Conservation (phyloP, 2,329 filamentous ascomycete genomes). For the Calonectria honghensis region DNA sequence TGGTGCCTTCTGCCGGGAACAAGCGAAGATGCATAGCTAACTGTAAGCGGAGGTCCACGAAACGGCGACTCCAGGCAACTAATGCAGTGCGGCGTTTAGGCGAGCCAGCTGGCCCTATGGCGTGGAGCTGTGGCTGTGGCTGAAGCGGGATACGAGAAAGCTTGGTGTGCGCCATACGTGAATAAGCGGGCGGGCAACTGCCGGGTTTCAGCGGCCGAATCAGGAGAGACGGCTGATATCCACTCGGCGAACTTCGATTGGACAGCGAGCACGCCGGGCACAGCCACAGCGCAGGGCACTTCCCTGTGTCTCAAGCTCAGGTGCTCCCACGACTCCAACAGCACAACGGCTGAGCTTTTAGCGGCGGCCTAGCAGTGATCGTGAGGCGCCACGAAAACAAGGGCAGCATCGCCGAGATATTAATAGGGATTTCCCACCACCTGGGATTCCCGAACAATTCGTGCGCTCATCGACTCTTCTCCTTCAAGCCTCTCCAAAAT, state of each 20-base stretch:
- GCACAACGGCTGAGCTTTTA: conserved; percentile 18
- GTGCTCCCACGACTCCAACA: conserved; percentile 7
- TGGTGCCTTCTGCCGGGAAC: background rate
- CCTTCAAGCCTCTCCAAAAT: background rate
- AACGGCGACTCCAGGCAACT: background rate
- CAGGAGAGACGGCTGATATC: background rate
- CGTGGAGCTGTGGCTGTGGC: background rate
- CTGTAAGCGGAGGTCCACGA: background rate
- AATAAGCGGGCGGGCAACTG: conserved; percentile 19
- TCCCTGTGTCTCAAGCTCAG: conserved; percentile 5
- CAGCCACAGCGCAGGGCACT: background rate
- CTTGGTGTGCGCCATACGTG: background rate
- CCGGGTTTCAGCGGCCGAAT: background rate
- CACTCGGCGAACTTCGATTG: background rate
- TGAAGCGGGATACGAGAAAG: conserved; percentile 7
- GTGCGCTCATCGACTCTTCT: background rate
- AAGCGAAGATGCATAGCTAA: background rate
- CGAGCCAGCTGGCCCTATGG: conserved; percentile 10
- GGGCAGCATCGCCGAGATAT: background rate
- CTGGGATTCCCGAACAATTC: background rate
- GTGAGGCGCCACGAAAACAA: conserved; percentile 3
- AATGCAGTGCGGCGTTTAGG: background rate
- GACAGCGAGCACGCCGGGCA: background rate
- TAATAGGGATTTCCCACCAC: background rate
- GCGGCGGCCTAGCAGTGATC: conserved; percentile 9